Conservation (phyloP, 2,329 filamentous ascomycete genomes). For the Ophidiomyces ophidiicola region DNA sequence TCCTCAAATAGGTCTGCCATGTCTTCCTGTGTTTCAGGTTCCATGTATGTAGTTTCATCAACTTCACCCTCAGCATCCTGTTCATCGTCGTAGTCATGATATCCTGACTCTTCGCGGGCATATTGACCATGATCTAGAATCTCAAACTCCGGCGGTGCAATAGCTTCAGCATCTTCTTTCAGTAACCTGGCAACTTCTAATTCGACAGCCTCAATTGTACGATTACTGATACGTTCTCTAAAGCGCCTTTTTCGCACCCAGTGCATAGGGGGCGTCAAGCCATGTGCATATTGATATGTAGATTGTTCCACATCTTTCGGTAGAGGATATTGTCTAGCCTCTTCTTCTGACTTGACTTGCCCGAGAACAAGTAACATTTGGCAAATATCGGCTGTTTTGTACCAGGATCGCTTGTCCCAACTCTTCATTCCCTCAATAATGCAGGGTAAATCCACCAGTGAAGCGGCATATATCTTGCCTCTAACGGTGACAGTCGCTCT, state of each 20-base stretch:
- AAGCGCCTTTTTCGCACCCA: constrained; percentile 73
- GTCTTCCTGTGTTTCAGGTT: constrained; percentile 21
- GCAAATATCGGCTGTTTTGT: constrained; percentile 78
- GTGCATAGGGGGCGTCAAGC: constrained; percentile 77
- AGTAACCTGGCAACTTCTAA: constrained; percentile 64
- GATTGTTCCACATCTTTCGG: constrained; percentile 56
- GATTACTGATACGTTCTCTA: constrained; percentile 66
- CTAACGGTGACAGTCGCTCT: constrained; percentile 61
- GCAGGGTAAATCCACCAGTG: constrained; percentile 71
- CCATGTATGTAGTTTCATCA: constrained; percentile 22
- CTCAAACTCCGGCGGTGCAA: constrained; percentile 49
- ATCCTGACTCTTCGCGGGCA: constrained; percentile 34
- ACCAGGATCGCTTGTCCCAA: constrained; percentile 77
- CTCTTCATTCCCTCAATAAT: constrained; percentile 87
- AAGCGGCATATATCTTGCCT: constrained; percentile 60
- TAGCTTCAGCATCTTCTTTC: constrained; percentile 52
- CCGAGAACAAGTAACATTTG: constrained; percentile 79
- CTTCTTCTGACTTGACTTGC: constrained; percentile 51
- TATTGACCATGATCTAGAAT: constrained; percentile 45
- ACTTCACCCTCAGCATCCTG: constrained; percentile 40
- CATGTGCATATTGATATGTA: constrained; percentile 67
- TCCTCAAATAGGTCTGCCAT: constrained; percentile 31
- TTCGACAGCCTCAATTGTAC: constrained; percentile 76
- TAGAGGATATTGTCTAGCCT: constrained; percentile 53
- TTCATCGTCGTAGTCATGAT: constrained; percentile 38